Base-by-base conservation (phyloP, 1,284 basidiomycete species). In the Vanrija pseudolonga region DNA sequence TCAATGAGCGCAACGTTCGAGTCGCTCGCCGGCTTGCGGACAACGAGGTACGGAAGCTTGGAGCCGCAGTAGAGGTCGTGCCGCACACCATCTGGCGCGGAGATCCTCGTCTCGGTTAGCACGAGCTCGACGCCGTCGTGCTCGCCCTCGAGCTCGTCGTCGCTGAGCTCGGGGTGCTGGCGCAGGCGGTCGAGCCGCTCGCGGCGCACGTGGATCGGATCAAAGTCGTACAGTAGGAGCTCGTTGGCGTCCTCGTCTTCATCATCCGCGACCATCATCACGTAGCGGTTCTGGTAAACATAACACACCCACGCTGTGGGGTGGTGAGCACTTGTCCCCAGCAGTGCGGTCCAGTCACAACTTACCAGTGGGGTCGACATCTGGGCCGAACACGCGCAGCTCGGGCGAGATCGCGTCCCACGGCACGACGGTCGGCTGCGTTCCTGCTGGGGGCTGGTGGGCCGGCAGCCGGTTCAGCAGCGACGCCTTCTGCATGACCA, bases 301-400 rank as follows among this genome's bases (percentile, higher is more conserved):
- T 71, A 77, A 52, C 73, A 75, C 2, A 76, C 75, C 75, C 75
- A 77, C 17, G 58, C 69, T 69, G 50, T 49, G 28, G 14, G n/a
- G n/a, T n/a, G 24, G 50, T 50, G 22, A 51, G 56, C 24, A 17
- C 39, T 19, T 11, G 26, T 14, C 19, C 23, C 43, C 11, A 43
- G 6, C 18, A 64, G 26, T n/a, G n/a, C n/a, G n/a, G n/a, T n/a
- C n/a, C n/a, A n/a, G n/a, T n/a, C n/a, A n/a, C n/a, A n/a, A n/a
- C 63, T 55, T 44, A 68, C 68, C 23, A 0, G 62, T 51, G 3
- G 51, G 54, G 1, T 50, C 46, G 24, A 67, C 39, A 43, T 68
- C 59, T 12, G 72, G 72, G 7, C 69, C 69, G 14, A 72, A 62
- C 42, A 76, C 40, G 8, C 75, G 63, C 4, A 66, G 62, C 48